Evolutionary conservation across 371 early-diverging fungal genomes (phyloP), one percentile per base, ranked within the genome.

Genomic region (Hamiltosporidium magnivora): DNA sequence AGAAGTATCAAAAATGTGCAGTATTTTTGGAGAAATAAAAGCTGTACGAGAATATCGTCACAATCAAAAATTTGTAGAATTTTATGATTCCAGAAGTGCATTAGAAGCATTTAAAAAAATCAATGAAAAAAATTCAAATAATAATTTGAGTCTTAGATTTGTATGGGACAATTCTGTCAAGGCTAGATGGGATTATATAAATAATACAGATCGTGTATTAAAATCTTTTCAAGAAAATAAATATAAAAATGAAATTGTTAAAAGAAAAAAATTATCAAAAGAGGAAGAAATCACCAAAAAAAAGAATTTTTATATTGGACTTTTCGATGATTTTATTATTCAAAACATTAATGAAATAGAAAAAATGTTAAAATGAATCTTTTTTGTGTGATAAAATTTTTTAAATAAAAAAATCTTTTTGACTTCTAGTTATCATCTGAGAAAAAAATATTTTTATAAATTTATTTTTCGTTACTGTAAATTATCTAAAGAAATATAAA

Each of bases 21-120:
- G 67, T 6, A 14, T 44, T 37, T 70, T 38, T 65, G 79, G 77
- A 37, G 74, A 71, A 12, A 65, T 81, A 1, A 73, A 63, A 71
- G 77, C 72, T 25, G 70, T 76, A 8, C 60, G 75, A 58, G 40
- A 68, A 8, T 64, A 69, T 14, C 75, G 70, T 56, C 43, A 41
- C 9, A 49, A 60, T n/a, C 69, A 70, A 14, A 70, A 72, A 66
- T 77, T 76, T 67, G 66, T 81, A 6, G 73, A 75, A 43, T 81
- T 71, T 63, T 81, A 63, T 62, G 77, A 78, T 68, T 49, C 68
- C 44, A 67, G 77, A 56, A 54, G 40, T 61, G 72, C 81, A 0
- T 38, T 55, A 36, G 69, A 69, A 61, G 77, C 76, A 3, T 59
- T 53, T 14, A 58, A 44, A 12, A 64, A 53, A 2, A 59, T 81